Evolutionary conservation across 331 rosid genomes (phyloP), one percentile per base, ranked within the genome.

Genomic region (Phaseolus coccineus): DNA sequence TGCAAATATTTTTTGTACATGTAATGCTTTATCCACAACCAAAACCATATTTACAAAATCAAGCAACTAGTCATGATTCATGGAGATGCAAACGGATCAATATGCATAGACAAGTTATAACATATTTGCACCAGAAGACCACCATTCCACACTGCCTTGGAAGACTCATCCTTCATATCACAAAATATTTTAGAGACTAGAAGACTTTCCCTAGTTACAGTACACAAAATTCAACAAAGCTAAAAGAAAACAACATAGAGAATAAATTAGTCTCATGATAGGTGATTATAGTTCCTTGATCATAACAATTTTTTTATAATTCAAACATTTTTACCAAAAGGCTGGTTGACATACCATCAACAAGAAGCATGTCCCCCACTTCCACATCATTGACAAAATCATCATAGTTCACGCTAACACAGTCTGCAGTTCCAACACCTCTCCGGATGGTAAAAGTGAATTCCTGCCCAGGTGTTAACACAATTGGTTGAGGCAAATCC

Each of bases 341-440:
- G 51, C 25, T 28, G 40, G 47, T 61, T 19, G 16, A 4, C 78
- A 0, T 86, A 95, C 99, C 99, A 88, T 93, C 98, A 85, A 96
- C 99, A 74, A 96, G 96, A 81, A 96, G 91, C 92, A 90, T 90
- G 87, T 96, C 99, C 50, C 93, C 97, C 27, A 66, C 90, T 88
- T 88, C 99, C 77, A 96, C 96, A 85, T 96, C 99, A 42, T 93
- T 96, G 75, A 93, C 98, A 51, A 93, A 95, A 83, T 95, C 99
- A 84, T 95, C 99, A 46, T 95, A 95, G 92, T 95, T 95, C 77
- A 95, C 99, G 8, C 99, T 95, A 79, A 95, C 98, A 85, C 94
- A 88, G 51, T 95, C 97, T n/a, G 89, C 74, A 56, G 97, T 87
- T 70, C 99, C 92, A 65, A 93, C 96, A 63, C 99, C 99, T 65